A percentile compares a stretch with the other conserved stretches of the same genome.
These are phyloP conservation scores for Schizophyllum amplum DNA, from an alignment of 1,284 basidiomycete genomes.

Conservation along the genomic window DNA sequence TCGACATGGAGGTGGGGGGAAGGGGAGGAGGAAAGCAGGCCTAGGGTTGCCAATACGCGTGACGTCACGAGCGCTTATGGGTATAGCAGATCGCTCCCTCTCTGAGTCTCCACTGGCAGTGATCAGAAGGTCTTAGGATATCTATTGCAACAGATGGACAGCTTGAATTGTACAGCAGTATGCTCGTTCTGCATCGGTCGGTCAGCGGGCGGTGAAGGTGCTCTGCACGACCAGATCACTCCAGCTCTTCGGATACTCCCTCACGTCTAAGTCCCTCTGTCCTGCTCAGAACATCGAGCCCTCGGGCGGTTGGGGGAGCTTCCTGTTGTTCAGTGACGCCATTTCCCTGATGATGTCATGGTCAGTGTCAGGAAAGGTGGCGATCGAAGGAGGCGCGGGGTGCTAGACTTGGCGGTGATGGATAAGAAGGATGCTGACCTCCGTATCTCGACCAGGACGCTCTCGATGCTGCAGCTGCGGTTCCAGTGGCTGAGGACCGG, in stretches of 20 bases:
- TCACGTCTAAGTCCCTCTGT: too few relatives aligned
- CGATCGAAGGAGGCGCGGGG: background rate
- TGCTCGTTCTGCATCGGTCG: too few relatives aligned
- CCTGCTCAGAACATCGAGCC: constrained; percentile 61
- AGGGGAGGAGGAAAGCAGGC: background rate
- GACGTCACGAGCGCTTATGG: background rate
- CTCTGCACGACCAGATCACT: too few relatives aligned
- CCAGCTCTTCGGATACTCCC: background rate
- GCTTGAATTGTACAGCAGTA: background rate
- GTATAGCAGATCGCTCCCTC: too few relatives aligned
- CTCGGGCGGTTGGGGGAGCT: constrained; percentile 92
- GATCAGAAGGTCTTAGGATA: background rate
- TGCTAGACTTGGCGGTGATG: background rate
- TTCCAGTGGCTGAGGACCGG: constrained; percentile 70
- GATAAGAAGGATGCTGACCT: constrained; percentile 43
- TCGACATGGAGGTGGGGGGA: background rate
- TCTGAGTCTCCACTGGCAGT: too few relatives aligned
- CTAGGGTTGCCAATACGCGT: background rate
- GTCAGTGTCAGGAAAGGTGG: constrained; percentile 2
- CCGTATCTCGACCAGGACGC: constrained; percentile 83
- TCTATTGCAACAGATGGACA: background rate
- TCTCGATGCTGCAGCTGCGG: constrained; percentile 75
- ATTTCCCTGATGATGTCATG: constrained; percentile 67
- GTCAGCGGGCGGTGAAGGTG: too few relatives aligned
- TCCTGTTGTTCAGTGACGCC: constrained; percentile 86